Percentiles rank a stretch among this genome's conserved stretches.
phyloP scores from a whole-genome alignment of 768 basidiomycete genomes.

The Paxillus involutus region DNA sequence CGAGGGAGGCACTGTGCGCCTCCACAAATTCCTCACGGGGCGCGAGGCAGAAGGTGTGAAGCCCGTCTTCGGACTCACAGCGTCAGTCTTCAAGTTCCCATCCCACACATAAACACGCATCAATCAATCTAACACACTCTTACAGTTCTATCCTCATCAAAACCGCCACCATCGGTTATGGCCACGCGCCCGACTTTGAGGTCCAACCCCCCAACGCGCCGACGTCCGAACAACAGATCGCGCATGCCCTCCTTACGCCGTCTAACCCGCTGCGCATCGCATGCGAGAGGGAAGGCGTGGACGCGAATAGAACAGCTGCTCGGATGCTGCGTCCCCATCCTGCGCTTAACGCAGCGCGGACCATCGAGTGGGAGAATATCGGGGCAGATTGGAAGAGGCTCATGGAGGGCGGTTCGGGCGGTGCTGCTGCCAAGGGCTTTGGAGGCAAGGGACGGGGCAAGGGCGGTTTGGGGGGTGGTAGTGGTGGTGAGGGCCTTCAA shows the following conservation, averaged over 20 bases:
- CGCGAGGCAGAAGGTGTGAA: constrained; percentile 82
- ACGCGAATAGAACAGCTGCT: constrained; percentile 16
- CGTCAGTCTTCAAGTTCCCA: constrained; percentile 59
- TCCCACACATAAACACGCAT: background rate
- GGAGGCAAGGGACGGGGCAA: background rate
- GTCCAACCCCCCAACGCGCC: constrained; percentile 44
- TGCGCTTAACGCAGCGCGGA: constrained; percentile 9
- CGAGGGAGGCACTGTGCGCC: constrained; percentile 42
- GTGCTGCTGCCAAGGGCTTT: background rate
- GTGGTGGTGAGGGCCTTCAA: background rate
- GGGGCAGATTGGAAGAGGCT: constrained; percentile 21
- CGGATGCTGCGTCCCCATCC: constrained; percentile 11
- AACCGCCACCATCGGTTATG: constrained; percentile 50
- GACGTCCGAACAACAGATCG: constrained; percentile 41
- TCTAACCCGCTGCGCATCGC: constrained; percentile 23
- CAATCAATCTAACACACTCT: background rate
- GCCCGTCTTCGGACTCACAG: constrained; percentile 86
- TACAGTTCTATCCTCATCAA: constrained; percentile 51
- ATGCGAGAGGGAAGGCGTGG: constrained; percentile 26
- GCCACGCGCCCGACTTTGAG: constrained; percentile 43
- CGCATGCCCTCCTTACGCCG: constrained; percentile 36
- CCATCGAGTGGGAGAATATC: constrained; percentile 19
- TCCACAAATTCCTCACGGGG: constrained; percentile 84
- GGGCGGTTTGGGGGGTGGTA: background rate
- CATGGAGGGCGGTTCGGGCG: constrained; percentile 1